Evolutionary conservation across 1,139 yeast species (phyloP), one percentile per base, ranked within the genome.

Genomic region (Nakaseomyces bracarensis): DNA sequence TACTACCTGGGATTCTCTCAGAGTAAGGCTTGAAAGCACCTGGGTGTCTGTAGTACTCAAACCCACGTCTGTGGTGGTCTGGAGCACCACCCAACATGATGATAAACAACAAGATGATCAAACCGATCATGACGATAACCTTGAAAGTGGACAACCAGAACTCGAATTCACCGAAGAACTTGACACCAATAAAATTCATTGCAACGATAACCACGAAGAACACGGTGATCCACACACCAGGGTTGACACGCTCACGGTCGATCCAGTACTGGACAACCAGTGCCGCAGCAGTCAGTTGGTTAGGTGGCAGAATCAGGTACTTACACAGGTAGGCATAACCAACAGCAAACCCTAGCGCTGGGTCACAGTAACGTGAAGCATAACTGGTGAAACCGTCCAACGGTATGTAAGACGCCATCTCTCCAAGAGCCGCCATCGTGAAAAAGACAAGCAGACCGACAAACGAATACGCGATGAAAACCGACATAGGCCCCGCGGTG

Each of bases 371-470:
- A 47, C 87, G 68, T 41, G 75, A 70, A 44, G 82, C 77, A 57
- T 79, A 81, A 51, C 82, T 80, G 22, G 85, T 76, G 60, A 79
- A 80, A 25, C 86, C 86, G 56, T 79, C 82, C 52, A 80, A 66
- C 15, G 87, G 87, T 43, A 78, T 69, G 53, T 72, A 79, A 13
- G 86, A 70, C n/a, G 86, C 83, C 67, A 82, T 76, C 63, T 81
- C 91, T 38, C 89, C 87, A 42, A 82, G 67, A 13, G 79, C 79
- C 49, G 78, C 68, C 84, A 81, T 78, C 38, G 79, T 83, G 67
- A 76, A 70, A 54, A 70, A 81, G 25, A 80, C 87, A 42, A 77
- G 67, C 34, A 76, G 57, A 18, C 87, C 87, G 50, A 80, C 76
- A 41, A 77, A 55, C 9, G 73, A 60, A 55, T 79, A 82, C 3